Base-by-base conservation (phyloP, 495 filamentous ascomycete genomes). In the Staphylotrichum longicolle region DNA sequence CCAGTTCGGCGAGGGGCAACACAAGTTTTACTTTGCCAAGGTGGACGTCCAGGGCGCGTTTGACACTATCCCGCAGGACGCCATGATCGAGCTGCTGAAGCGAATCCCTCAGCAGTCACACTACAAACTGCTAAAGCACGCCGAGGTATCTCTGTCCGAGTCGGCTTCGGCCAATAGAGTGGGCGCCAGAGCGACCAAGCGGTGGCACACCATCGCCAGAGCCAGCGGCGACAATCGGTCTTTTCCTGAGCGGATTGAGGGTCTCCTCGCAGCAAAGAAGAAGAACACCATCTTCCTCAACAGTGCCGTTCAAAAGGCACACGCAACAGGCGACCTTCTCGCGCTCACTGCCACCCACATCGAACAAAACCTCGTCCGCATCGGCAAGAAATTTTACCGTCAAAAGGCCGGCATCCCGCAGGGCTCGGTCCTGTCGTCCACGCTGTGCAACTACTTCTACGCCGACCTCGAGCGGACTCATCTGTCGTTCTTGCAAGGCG, bases 401-500 rank as follows among this genome's bases (percentile, higher is more conserved):
- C 94, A 98, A 66, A 92, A 87, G 67, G 78, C 82, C 39, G 94
- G 94, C 12, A 96, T 98, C 30, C 92, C 94, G 0, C 94, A 98
- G 72, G 94, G 94, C 41, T 96, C 91, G 0, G 81, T 96, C 0
- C 68, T 98, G 32, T 96, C 92, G 9, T 88, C 84, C 52, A 77
- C 91, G 37, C 80, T 98, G 0, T 97, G 95, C 80, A 98, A 91
- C 70, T 90, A 93, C 69, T 96, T 97, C 70, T 98, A 97, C 68
- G 93, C 88, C 4, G 84, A 92, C 62, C 79, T 98, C 3, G 95
- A 98, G 72, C 66, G 76, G 4, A 74, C 86, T 30, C 73, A 85
- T 3, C 75, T 98, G 4, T 69, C 73, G 2, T 98, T 96, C 68
- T 70, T 93, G 8, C 34, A 12, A 3, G 57, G 8, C 2, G 61